Evolutionary conservation across 257 asterid genomes (phyloP), one percentile per base, ranked within the genome.

Genomic region (Ilex aquifolium): DNA sequence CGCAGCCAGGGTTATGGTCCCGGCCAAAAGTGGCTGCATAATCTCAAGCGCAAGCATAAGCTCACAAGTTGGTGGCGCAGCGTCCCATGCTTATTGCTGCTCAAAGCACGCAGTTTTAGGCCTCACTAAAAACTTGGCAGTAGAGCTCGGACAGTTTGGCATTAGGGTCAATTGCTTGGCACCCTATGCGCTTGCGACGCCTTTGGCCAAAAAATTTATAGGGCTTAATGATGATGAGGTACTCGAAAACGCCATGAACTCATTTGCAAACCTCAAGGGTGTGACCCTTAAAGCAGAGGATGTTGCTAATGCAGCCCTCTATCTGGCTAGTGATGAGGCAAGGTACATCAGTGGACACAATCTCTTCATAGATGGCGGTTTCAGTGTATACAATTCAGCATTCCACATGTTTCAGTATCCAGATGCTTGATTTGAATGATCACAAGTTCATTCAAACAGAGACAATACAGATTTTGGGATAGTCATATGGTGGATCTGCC

Each of bases 41-140:
- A 76, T 85, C 6, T 78, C 87, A 6, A 62, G 65, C 7, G 73
- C 85, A 6, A 85, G 89, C 30, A 3, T 78, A 0, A 57, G 74
- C 55, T 80, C 87, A 3, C 59, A 56, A 0, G 30, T 80, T 0
- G 85, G 85, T 8, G 79, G 79, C 13, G 68, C 56, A 0, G 75
- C 73, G 13, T 46, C 86, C 2, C 85, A 85, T 39, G 85, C 88
- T 1, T 85, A 85, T 44, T 39, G 76, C 44, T 31, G 71, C 65
- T 82, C 92, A 5, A 82, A 85, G 80, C 83, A 82, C n/a, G 85
- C 82, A 0, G 88, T 85, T 16, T 40, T 61, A 32, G 91, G 91
- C 29, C 83, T 85, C 0, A 82, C 88, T 0, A 71, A 60, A 61
- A 82, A 77, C 12, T 6, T 82, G 69, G 88, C 88, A 0, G 79